Evolutionary conservation across 768 basidiomycete species (phyloP), one percentile per base, ranked within the genome.

Genomic region (Termitomyces sp.): DNA sequence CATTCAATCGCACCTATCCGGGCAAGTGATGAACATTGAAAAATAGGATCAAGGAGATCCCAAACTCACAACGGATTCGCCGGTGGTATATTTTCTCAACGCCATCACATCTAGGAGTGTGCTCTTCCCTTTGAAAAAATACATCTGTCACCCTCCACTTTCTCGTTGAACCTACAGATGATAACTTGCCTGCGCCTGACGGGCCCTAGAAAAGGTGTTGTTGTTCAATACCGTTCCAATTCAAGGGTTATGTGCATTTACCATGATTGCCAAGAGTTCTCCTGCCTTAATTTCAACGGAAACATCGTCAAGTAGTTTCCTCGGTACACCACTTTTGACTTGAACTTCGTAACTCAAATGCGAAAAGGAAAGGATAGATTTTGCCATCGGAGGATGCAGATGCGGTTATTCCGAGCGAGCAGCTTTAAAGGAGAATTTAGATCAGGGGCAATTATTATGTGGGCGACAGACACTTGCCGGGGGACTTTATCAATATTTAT

Each of bases 141-240:
- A 22, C 3, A 43, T 12, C 18, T 51, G n/a, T 53, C 33, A n/a
- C n/a, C n/a, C n/a, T n/a, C 25, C 32, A 52, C 55, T 75, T n/a
- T n/a, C n/a, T 38, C 20, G 13, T 15, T 23, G 20, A 22, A 45
- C 7, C 29, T n/a, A n/a, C 13, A 10, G 36, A 9, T 29, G 40
- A 11, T 7, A 48, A 62, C 67, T 50, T 36, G 71, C 75, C 75
- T 58, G 76, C 73, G n/a, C 76, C 76, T 15, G 76, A 77, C 1
- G 76, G 75, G 4, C 76, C 76, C 76, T 77, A 58, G 41, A 40
- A 18, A 15, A n/a, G n/a, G n/a, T n/a, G 13, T 22, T 23, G 15
- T 52, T 27, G 15, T 32, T n/a, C n/a, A n/a, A n/a, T 11, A 27
- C 27, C 35, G 41, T 15, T 48, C 12, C 2, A 54, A 48, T 27